Evolutionary conservation across 345 rosid genomes (phyloP), one percentile per base, ranked within the genome.

Genomic region (Hibiscus trionum): DNA sequence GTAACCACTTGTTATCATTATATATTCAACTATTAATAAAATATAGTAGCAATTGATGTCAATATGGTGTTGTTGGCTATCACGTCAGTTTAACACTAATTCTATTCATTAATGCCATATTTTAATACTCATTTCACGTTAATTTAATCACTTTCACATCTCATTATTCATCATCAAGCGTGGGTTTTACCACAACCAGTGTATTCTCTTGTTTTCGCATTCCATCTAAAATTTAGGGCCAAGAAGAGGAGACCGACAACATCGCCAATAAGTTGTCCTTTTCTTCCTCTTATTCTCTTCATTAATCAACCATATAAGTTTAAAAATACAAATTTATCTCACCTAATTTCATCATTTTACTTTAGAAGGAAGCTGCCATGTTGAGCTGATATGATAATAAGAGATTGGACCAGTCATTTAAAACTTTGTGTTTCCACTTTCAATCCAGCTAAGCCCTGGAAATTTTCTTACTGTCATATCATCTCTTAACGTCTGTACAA

Each of bases 141-240:
- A 1, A 27, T 27, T 27, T 27, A 27, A 27, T 27, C 37, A 33
- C 37, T 33, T 33, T 33, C 37, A 5, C 37, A 4, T 33, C 37
- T 33, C 37, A 33, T 4, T 33, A 33, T 33, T 33, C 37, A 33
- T 5, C 37, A 9, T 81, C 88, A 42, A 82, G 88, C 29, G 72
- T 81, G 3, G 89, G 87, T 74, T 86, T 85, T 59, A 78, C 91
- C 58, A 46, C 84, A 8, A 26, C 83, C 11, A 84, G 89, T 60
- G 93, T 82, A 76, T 88, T 86, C 84, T 82, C 91, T 61, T 90
- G 96, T 68, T 91, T 88, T 71, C 87, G 83, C 66, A 76, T 93
- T 81, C 97, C 98, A 79, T 88, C 92, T 85, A 97, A 91, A 84
- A 88, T 88, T 80, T 91, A 87, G 66, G 98, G 97, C 68, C 86